phyloP scores from a whole-genome alignment of 1,139 yeast species.

The Taiozyma sp. region DNA sequence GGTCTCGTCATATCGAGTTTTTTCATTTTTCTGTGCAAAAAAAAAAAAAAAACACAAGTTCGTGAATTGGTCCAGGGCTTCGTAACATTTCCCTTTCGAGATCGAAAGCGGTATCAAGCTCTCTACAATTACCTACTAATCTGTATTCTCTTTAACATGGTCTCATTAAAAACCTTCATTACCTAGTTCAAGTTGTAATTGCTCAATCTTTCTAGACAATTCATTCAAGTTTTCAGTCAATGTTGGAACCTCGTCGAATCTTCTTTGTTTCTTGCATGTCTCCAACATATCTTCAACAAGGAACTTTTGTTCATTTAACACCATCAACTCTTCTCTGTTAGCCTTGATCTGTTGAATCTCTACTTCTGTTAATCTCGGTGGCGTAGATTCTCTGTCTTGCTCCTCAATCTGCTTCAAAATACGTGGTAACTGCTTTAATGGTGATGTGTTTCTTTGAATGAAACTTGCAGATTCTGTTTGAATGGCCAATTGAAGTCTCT shows the following conservation, averaged over 20 bases:
- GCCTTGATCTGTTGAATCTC: conserved; percentile 44
- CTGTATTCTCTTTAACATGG: not conserved
- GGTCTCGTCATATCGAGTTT: not conserved
- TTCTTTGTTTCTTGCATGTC: conserved; percentile 59
- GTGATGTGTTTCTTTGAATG: conserved; percentile 51
- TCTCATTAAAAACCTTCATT: conserved; percentile 47
- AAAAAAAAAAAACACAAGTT: not conserved
- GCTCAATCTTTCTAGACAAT: conserved; percentile 45
- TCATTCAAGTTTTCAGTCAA: conserved; percentile 59
- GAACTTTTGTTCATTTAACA: conserved; percentile 77
- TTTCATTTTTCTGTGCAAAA: not conserved
- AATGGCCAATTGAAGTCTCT: conserved; percentile 40
- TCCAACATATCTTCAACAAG: conserved; percentile 61
- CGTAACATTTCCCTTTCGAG: not conserved
- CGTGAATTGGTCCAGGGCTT: not conserved
- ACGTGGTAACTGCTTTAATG: conserved; percentile 44
- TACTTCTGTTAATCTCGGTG: conserved; percentile 22
- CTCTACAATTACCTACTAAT: not conserved
- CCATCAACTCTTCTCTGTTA: conserved; percentile 75
- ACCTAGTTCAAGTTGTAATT: conserved; percentile 53
- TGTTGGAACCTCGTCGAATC: conserved; percentile 72
- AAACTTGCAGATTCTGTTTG: conserved; percentile 42
- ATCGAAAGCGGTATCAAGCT: not conserved
- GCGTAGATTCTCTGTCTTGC: conserved; percentile 8
- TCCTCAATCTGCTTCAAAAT: conserved; percentile 26